phyloP scores from a whole-genome alignment of 345 rosid species.

The Eucalyptus erythrocorys region DNA sequence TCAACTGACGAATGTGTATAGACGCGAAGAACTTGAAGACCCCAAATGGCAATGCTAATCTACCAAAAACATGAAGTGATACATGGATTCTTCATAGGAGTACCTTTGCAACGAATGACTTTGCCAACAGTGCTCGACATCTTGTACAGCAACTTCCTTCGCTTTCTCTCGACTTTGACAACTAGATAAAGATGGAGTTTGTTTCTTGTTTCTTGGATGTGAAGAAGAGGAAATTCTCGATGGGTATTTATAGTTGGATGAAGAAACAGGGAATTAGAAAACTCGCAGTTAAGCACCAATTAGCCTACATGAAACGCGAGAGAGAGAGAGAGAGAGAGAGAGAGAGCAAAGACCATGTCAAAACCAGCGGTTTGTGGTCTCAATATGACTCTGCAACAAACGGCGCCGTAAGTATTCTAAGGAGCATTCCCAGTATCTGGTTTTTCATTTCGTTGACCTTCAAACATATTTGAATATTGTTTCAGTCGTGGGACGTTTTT shows the following conservation, averaged over 20 bases:
- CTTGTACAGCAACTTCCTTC: not conserved
- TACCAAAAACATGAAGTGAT: not conserved
- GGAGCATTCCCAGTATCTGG: not conserved
- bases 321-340: no score
- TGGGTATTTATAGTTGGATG: not conserved
- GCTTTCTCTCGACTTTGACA: not conserved
- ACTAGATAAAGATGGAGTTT: not conserved
- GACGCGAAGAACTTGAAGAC: not conserved
- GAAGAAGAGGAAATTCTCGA: not conserved
- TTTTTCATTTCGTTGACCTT: not conserved
- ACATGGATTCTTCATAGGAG: not conserved
- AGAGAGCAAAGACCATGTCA: not conserved
- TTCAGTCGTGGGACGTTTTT: not conserved
- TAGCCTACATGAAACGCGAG: not conserved
- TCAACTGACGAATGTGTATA: not conserved
- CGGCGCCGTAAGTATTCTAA: not conserved
- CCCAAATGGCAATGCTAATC: not conserved
- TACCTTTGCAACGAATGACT: conserved; percentile 30
- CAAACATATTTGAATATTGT: not conserved
- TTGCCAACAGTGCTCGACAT: conserved; percentile 17
- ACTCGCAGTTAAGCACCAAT: not conserved
- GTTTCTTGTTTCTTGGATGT: not conserved
- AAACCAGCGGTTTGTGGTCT: not conserved
- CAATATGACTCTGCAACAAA: not conserved
- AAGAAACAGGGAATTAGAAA: not conserved